These are phyloP conservation scores for Protostelium mycophagum DNA, from an alignment of 78 protist genomes.

Conservation along the genomic window DNA sequence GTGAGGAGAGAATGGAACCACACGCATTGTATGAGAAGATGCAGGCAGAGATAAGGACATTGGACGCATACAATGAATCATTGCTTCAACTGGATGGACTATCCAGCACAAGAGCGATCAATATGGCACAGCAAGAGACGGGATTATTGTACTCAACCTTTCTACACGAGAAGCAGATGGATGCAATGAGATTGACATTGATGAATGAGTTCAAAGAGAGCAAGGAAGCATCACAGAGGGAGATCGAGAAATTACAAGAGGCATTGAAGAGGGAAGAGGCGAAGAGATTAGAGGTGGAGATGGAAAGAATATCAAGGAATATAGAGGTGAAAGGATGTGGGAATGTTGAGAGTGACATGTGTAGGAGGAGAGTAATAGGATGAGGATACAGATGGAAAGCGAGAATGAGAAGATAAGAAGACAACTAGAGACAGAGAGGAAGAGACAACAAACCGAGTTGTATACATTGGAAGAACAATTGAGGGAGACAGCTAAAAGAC, in stretches of 20 bases:
- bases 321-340: background rate
- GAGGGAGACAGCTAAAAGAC: background rate
- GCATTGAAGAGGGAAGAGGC: background rate
- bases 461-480: background rate
- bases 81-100: background rate
- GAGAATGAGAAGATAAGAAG: background rate
- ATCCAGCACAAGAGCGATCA: background rate
- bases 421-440: background rate
- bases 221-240: background rate
- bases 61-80: background rate
- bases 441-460: background rate
- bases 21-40: background rate
- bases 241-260: background rate
- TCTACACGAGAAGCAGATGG: background rate
- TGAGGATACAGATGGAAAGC: background rate
- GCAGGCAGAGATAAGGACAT: background rate
- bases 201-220: background rate
- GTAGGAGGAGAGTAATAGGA: background rate
- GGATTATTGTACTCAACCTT: background rate
- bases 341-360: background rate
- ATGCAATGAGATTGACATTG: background rate
- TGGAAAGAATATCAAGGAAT: background rate
- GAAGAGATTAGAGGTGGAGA: background rate
- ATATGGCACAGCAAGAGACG: background rate
- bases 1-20: background rate